phyloP scores from a whole-genome alignment of 2,329 filamentous ascomycete genomes.

The Paecilomyces fulvus region DNA sequence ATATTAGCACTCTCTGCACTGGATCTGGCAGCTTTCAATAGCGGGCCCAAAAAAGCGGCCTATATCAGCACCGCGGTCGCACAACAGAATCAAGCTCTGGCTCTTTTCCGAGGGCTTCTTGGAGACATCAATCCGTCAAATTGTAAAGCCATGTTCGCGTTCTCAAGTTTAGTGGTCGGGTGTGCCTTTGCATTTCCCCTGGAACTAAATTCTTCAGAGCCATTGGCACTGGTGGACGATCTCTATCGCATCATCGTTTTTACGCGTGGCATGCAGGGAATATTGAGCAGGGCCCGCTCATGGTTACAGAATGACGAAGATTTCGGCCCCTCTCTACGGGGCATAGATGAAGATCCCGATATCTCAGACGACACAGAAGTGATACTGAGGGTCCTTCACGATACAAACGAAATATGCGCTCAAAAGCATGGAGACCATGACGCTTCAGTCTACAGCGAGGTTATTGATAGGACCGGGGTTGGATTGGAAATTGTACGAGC shows the following conservation, averaged over 20 bases:
- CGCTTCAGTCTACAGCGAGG: conserved; percentile 11
- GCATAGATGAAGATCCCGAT: conserved; percentile 13
- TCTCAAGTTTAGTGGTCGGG: conserved; percentile 28
- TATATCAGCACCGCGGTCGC: conserved; percentile 29
- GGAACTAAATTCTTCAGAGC: conserved; percentile 16
- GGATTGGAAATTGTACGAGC: conserved; percentile 15
- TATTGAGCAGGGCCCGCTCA: conserved; percentile 17
- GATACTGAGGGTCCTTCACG: conserved; percentile 15
- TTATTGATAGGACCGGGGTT: conserved; percentile 20
- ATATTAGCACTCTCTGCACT: conserved; percentile 27
- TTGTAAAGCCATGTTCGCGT: conserved; percentile 33
- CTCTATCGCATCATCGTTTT: conserved; percentile 25
- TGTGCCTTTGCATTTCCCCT: conserved; percentile 31
- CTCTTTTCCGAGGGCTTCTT: conserved; percentile 25
- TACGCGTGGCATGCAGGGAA: conserved; percentile 25
- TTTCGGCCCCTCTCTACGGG: conserved; percentile 20
- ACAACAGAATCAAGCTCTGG: conserved; percentile 26
- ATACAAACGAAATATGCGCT: conserved; percentile 18
- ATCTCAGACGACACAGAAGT: conserved; percentile 13
- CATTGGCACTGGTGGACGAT: conserved; percentile 22
- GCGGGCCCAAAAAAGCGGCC: conserved; percentile 12
- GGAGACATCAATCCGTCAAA: conserved; percentile 25
- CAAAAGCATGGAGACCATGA: conserved; percentile 15
- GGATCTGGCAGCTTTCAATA: conserved; percentile 24
- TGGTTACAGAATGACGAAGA: conserved; percentile 16